Evolutionary conservation across 73 alveolate genomes (phyloP), one percentile per base, ranked within the genome.

Genomic region (Effrenium voratum): DNA sequence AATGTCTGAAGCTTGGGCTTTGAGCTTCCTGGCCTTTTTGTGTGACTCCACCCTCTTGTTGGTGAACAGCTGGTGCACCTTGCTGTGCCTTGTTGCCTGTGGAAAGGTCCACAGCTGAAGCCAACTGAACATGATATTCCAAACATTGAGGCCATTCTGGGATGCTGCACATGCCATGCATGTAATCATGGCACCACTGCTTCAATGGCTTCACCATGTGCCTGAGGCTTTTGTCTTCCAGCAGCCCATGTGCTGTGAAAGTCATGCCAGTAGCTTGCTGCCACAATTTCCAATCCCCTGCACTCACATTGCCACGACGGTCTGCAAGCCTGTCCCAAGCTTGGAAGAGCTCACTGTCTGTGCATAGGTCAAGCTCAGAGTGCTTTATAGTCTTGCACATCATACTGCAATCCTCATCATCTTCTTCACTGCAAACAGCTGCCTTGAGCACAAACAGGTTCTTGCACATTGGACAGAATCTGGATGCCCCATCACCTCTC

Each of bases 221-320:
- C 3, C 55, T 47, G 47, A 82, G 55, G 55, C 2, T 26, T 15
- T 41, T 34, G 55, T 52, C 32, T 2, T 45, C n/a, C 32, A 82
- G 50, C 57, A 82, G 93, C 1, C 76, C 93, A 32, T 47, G 41
- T 30, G 57, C 30, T 8, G 73, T 32, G 60, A 30, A 82, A 16
- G 93, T n/a, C 30, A 50, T 24, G 41, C 93, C 93, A 0, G 66
- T 3, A 4, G 93, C 93, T 49, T 82, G 93, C 76, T 82, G 93
- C 76, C 93, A 49, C 2, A 49, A 36, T 22, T 47, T 26, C 52
- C 47, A 82, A 0, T n/a, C 22, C 0, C 45, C 49, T 12, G 6
- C 34, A 15, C 41, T 30, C 49, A 30, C 22, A 16, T 6, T 47
- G 50, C 52, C 93, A 46, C 4, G 32, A 38, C 70, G 47, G 12